These are phyloP conservation scores for Solanum raphanifolium DNA, from an alignment of 257 asterid species.

Conservation along the genomic window DNA sequence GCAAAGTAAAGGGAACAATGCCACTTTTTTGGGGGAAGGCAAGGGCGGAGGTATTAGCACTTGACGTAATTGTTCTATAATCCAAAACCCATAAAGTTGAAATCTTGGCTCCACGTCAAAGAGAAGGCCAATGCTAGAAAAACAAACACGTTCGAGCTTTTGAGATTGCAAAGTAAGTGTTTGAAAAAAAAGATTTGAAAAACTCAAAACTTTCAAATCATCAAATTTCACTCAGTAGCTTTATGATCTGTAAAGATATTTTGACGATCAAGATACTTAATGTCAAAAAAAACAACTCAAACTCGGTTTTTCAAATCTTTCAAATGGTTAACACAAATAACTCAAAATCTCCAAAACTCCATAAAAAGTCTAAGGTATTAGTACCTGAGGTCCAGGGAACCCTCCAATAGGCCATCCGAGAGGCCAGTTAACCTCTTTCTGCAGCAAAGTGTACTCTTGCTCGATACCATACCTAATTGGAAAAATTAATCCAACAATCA, in stretches of 20 bases:
- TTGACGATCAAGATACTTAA: background rate
- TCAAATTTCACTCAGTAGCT: background rate
- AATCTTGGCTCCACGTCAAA: background rate
- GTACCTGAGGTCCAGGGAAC: conserved; percentile 97
- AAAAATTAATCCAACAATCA: background rate
- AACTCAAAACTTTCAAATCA: background rate
- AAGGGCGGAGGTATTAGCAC: background rate
- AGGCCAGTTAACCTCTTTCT: conserved; percentile 77
- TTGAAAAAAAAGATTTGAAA: background rate
- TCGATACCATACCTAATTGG: conserved; percentile 76
- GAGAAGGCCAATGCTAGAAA: background rate
- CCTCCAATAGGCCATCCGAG: conserved; percentile 97
- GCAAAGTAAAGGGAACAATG: background rate
- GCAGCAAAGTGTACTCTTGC: conserved; percentile 88
- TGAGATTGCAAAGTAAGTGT: background rate
- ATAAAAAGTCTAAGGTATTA: background rate
- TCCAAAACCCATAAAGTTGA: background rate
- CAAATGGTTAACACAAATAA: background rate
- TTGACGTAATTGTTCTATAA: background rate
- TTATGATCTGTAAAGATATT: background rate
- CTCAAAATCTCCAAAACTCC: background rate
- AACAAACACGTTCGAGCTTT: background rate
- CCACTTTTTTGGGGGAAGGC: background rate
- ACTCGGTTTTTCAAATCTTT: background rate
- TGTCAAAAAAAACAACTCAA: background rate